Conservation (phyloP, 106 monocot genomes). For the Allium cepa region DNA sequence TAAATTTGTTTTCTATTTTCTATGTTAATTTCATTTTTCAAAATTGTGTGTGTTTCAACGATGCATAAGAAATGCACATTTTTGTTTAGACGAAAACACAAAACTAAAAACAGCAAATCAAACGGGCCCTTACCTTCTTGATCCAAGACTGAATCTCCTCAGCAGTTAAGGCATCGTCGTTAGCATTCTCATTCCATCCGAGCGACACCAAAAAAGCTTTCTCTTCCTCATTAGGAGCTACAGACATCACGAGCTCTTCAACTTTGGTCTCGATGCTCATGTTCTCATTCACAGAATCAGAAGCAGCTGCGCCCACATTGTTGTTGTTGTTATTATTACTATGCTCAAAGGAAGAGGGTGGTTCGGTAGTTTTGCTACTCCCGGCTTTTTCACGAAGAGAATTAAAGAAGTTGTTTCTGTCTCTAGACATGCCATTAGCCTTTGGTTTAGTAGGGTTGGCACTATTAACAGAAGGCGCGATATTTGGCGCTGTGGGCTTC, state of each 20-base stretch:
- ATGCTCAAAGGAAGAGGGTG: not conserved
- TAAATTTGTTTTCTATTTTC: too few relatives aligned
- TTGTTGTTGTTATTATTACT: not conserved
- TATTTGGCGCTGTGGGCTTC: constrained; percentile 21
- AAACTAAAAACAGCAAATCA: too few relatives aligned
- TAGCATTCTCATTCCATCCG: constrained; percentile 20
- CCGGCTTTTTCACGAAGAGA: constrained; percentile 28
- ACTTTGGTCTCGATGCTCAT: constrained; percentile 4
- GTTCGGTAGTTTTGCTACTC: not conserved
- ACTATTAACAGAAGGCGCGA: too few relatives aligned
- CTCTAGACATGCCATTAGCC: not conserved
- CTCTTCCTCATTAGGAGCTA: constrained; percentile 24
- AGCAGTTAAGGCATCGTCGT: constrained; percentile 5
- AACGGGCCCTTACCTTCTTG: constrained; percentile 12
- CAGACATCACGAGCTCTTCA: constrained; percentile 4
- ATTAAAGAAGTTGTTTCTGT: constrained; percentile 62
- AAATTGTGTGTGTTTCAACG: too few relatives aligned
- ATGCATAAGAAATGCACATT: too few relatives aligned
- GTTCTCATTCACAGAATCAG: not conserved
- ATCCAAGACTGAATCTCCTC: constrained; percentile 22
- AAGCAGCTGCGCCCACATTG: not conserved
- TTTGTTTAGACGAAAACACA: too few relatives aligned
- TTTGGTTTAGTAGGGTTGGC: not conserved
- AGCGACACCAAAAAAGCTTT: constrained; percentile 23
- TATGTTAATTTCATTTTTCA: too few relatives aligned